A percentile compares a stretch with the other conserved stretches of the same genome.
Conservation (phyloP, 371 early-diverging fungal genomes). For the Mortierella polycephala region DNA sequence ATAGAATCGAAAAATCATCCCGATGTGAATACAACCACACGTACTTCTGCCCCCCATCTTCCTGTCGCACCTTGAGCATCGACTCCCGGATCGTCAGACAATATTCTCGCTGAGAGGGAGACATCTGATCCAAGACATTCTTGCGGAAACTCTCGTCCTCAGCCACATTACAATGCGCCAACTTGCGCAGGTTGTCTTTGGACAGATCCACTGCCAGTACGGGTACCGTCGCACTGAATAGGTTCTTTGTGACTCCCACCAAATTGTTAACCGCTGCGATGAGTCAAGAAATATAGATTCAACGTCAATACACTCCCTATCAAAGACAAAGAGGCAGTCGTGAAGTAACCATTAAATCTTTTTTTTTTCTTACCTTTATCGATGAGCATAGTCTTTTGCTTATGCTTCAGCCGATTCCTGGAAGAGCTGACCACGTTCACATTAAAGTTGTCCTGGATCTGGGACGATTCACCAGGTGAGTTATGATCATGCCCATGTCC, state of each 20-base stretch:
- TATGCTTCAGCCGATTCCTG: constrained; percentile 72
- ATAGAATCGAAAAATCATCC: constrained; percentile 67
- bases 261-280: constrained; percentile 65
- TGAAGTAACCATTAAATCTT: not conserved
- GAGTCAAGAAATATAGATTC: not conserved
- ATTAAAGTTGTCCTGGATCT: constrained; percentile 32
- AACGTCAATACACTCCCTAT: too few relatives aligned
- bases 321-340: not conserved
- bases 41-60: constrained; percentile 62
- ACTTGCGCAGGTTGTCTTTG: constrained; percentile 64
- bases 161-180: constrained; percentile 69
- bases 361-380: constrained; percentile 68
- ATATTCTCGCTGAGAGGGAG: constrained; percentile 70
- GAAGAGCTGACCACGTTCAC: constrained; percentile 52
- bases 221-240: constrained; percentile 68
- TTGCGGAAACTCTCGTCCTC: constrained; percentile 73
- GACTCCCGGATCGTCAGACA: constrained; percentile 55
- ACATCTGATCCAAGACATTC: constrained; percentile 50
- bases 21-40: constrained; percentile 82
- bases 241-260: constrained; percentile 63
- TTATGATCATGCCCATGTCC: constrained; percentile 54
- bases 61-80: constrained; percentile 64
- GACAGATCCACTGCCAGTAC: constrained; percentile 77
- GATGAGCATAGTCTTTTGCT: constrained; percentile 72
- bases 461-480: constrained; percentile 26